phyloP scores from a whole-genome alignment of 371 early-diverging fungal genomes.

The Syncephalastrum contaminatum region DNA sequence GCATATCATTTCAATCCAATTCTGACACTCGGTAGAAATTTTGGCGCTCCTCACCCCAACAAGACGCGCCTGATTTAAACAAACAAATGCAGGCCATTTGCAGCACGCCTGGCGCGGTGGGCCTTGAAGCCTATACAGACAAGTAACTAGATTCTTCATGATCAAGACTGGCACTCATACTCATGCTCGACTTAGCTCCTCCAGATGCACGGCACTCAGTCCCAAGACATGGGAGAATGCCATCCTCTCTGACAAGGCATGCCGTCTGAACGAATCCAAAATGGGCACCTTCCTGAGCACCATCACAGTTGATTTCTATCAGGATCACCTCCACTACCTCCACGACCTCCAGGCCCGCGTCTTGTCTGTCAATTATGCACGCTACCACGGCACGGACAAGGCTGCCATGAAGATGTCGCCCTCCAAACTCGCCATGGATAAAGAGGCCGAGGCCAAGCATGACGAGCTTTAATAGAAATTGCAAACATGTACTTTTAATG shows the following conservation, averaged over 20 bases:
- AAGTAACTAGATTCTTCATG: neutral
- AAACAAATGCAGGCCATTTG: constrained; percentile 18
- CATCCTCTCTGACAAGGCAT: constrained; percentile 8
- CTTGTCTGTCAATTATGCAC: constrained; percentile 34
- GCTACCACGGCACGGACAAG: constrained; percentile 21
- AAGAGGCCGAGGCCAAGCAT: too few species aligned
- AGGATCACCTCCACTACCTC: constrained; percentile 23
- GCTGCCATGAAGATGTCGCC: neutral
- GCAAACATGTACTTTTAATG: too few species aligned
- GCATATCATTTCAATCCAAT: neutral
- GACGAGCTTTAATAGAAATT: too few species aligned
- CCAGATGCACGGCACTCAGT: too few species aligned
- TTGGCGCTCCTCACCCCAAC: constrained; percentile 23
- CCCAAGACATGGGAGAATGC: constrained; percentile 8
- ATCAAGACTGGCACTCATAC: neutral
- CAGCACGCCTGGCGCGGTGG: constrained; percentile 22
- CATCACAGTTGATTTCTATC: constrained; percentile 22
- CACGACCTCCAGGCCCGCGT: constrained; percentile 29
- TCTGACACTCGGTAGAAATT: constrained; percentile 15
- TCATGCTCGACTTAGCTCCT: too few species aligned
- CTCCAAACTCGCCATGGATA: constrained; percentile 1
- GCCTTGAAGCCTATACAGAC: constrained; percentile 15
- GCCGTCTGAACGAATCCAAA: constrained; percentile 27
- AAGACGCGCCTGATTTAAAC: constrained; percentile 11
- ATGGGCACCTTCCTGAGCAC: constrained; percentile 21